Percentiles rank a stretch among this genome's conserved stretches.
Evolutionary conservation across 164 flowering plant species (phyloP).

Genomic region (Paratinospora sagittata): DNA sequence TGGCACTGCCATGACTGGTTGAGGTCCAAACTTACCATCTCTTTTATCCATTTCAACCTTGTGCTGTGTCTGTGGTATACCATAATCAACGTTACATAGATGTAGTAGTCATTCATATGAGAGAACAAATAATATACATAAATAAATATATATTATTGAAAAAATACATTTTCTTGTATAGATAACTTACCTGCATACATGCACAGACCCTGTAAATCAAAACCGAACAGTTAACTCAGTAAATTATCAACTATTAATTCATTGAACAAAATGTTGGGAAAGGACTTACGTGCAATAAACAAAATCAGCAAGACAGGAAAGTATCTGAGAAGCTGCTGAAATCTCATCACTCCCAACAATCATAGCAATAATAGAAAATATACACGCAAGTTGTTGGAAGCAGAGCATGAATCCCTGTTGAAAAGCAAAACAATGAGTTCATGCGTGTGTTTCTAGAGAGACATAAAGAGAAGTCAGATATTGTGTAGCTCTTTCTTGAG

Average conservation of each 20-base stretch:
- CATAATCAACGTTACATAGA: not conserved
- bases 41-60: conserved; percentile 63
- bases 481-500: too few relatives aligned
- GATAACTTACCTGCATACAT: conserved; percentile 38
- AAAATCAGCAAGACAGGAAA: conserved; percentile 37
- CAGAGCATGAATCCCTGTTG: conserved; percentile 70
- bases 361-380: conserved; percentile 44
- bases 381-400: conserved; percentile 66
- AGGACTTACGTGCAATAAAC: conserved; percentile 53
- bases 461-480: not conserved
- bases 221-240: not conserved
- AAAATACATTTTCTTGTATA: not conserved
- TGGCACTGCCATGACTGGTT: conserved; percentile 43
- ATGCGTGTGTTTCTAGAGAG: not conserved
- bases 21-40: conserved; percentile 45
- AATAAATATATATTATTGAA: too few relatives aligned
- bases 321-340: conserved; percentile 38
- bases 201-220: conserved; percentile 52
- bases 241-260: conserved; percentile 16
- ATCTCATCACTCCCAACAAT: conserved; percentile 45
- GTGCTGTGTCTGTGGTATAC: conserved; percentile 55
- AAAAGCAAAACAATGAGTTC: not conserved
- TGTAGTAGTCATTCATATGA: not conserved
- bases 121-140: not conserved
- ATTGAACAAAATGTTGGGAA: not conserved